Base-by-base conservation (phyloP, 2,329 filamentous ascomycete genomes). In the Verticillium zaregamsianum region DNA sequence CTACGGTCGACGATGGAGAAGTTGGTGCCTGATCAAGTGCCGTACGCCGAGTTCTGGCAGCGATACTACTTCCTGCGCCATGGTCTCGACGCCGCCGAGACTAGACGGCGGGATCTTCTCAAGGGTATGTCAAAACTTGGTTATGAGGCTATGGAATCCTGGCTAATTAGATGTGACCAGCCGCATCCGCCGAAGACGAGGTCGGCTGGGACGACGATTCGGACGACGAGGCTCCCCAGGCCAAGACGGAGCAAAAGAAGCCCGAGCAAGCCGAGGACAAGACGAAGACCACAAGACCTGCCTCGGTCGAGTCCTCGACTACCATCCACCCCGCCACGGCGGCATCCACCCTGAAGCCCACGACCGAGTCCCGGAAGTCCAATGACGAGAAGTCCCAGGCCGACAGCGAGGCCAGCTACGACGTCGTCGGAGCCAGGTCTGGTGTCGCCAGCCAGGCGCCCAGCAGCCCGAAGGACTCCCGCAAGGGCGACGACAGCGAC, bases 381-480 rank as follows among this genome's bases (percentile, higher is more conserved):
- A 90, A 96, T 70, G 93, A 97, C 71, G 90, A 93, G 73, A 93
- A 94, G 73, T 96, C 91, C 31, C 91, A 95, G 68, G 88, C 93
- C 8, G 95, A 95, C 70, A 97, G 94, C 73, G 95, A 99, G 69
- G 92, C 92, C 20, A 97, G 93, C 78, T 99, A 99, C 74, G 95
- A 99, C 73, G 84, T 99, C 37, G 92, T 99, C 55, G 90, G 90
- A 8, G 88, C 89, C 6, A 81, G 87, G 55, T 93, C 90, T 59
- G 91, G 90, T 57, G 85, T 86, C 55, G 87, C 89, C 40, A 97
- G 91, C 73, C 90, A 91, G 66, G 89, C 92, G 20, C 90, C 92
- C 28, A 85, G 77, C 72, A 88, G 86, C 71, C 86, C 86, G 31
- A 87, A 86, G 72, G 85, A 84, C 37, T 69, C 77, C 20, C 79